These are phyloP conservation scores for Auricularia sp. DNA, from an alignment of 768 basidiomycete species.

Conservation along the genomic window DNA sequence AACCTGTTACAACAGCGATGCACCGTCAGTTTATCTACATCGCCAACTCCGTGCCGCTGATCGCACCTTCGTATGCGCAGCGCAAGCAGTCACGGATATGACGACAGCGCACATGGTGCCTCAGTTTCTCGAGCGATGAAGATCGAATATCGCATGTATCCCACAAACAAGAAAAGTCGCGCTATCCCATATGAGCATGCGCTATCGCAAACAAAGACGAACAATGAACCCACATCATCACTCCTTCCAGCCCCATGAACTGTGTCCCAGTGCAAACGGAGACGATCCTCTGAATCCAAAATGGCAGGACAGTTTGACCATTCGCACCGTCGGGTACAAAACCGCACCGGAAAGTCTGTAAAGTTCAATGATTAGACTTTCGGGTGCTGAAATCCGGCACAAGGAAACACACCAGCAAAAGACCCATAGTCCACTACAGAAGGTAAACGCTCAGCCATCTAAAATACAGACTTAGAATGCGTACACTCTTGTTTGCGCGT, in stretches of 20 bases:
- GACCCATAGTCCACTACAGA: background rate
- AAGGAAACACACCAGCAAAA: background rate
- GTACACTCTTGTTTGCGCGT: background rate
- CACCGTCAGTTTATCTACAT: background rate
- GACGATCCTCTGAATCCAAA: background rate
- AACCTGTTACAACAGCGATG: background rate
- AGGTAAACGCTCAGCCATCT: background rate
- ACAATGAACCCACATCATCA: background rate
- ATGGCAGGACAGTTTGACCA: background rate
- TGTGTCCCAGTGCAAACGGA: background rate
- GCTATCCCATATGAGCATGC: background rate
- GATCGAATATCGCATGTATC: background rate
- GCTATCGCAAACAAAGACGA: background rate
- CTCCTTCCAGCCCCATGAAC: background rate
- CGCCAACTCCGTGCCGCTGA: background rate
- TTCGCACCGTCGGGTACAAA: background rate
- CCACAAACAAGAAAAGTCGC: background rate
- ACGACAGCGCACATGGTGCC: background rate
- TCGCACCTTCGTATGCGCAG: background rate
- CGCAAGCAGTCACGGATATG: background rate
- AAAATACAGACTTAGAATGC: background rate
- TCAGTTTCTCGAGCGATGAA: background rate
- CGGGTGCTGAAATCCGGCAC: background rate
- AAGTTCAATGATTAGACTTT: too few species aligned
- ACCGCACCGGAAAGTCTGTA: background rate